phyloP scores from a whole-genome alignment of 768 basidiomycete species.

The Tulasnella sp. region DNA sequence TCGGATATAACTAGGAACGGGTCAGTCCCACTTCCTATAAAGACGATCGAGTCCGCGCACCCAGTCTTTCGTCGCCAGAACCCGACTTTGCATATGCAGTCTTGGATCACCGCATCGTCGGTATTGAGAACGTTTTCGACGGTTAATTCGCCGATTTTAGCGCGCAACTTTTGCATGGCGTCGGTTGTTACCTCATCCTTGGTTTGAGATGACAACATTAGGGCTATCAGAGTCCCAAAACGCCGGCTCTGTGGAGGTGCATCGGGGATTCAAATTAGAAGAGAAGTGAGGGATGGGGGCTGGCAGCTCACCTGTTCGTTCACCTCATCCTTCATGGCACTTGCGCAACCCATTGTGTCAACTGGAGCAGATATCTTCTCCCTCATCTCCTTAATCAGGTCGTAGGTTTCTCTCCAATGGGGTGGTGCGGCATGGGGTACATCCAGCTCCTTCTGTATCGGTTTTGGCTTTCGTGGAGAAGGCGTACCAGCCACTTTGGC shows the following conservation, averaged over 20 bases:
- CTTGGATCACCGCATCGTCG: constrained; percentile 62
- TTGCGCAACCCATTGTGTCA: constrained; percentile 88
- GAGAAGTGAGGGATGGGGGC: constrained; percentile 31
- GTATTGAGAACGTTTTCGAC: constrained; percentile 70
- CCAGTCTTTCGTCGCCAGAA: constrained; percentile 89
- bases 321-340: constrained; percentile 62
- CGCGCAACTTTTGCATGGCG: constrained; percentile 74
- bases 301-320: constrained; percentile 62
- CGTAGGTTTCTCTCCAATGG: constrained; percentile 71
- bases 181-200: constrained; percentile 88
- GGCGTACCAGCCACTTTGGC: neutral
- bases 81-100: constrained; percentile 85
- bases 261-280: neutral
- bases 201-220: constrained; percentile 96
- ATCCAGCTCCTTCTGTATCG: constrained; percentile 57
- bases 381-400: constrained; percentile 76
- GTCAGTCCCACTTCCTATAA: neutral
- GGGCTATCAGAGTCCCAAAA: constrained; percentile 81
- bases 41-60: constrained; percentile 49
- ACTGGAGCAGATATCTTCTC: constrained; percentile 76
- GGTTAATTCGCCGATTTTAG: constrained; percentile 73
- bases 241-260: constrained; percentile 63
- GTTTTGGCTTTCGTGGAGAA: constrained; percentile 52
- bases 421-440: constrained; percentile 69
- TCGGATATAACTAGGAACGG: constrained; percentile 64